Evolutionary conservation across 257 asterid genomes (phyloP).

Genomic region (Gentiana macrophylla): DNA sequence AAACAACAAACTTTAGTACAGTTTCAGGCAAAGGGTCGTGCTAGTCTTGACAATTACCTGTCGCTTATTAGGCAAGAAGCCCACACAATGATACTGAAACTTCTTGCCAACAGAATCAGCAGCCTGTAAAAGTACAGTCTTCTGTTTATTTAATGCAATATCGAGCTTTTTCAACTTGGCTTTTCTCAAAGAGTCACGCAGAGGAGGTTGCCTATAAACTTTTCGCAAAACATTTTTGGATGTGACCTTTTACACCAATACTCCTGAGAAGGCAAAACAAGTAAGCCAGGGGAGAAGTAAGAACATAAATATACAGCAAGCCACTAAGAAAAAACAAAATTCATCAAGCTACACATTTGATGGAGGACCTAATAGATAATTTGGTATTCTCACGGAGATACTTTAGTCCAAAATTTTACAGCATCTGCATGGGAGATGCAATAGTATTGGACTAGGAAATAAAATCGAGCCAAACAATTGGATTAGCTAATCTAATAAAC

Average conservation of each 20-base stretch:
- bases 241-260: slow-evolving; percentile 95
- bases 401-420: not conserved
- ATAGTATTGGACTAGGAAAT: not conserved
- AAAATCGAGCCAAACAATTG: not conserved
- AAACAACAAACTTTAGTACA: not conserved
- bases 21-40: no score
- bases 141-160: slow-evolving; percentile 65
- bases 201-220: slow-evolving; percentile 95
- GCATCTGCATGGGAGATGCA: not conserved
- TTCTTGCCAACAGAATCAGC: slow-evolving; percentile 92
- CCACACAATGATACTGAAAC: slow-evolving; percentile 81
- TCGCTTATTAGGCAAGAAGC: slow-evolving; percentile 86
- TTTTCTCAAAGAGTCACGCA: slow-evolving; percentile 85
- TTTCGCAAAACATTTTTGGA: slow-evolving; percentile 94
- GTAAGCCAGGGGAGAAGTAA: slow-evolving; percentile 2
- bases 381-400: not conserved
- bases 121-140: slow-evolving; percentile 57
- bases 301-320: slow-evolving; percentile 3
- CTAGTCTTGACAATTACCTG: slow-evolving; percentile 51
- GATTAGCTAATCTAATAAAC: no score
- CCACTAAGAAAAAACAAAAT: not conserved
- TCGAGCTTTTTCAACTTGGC: slow-evolving; percentile 91
- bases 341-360: not conserved
- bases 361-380: not conserved
- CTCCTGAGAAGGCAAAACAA: slow-evolving; percentile 37